These are phyloP conservation scores for Pascua guehoae DNA, from an alignment of 1,284 basidiomycete genomes.

Conservation along the genomic window DNA sequence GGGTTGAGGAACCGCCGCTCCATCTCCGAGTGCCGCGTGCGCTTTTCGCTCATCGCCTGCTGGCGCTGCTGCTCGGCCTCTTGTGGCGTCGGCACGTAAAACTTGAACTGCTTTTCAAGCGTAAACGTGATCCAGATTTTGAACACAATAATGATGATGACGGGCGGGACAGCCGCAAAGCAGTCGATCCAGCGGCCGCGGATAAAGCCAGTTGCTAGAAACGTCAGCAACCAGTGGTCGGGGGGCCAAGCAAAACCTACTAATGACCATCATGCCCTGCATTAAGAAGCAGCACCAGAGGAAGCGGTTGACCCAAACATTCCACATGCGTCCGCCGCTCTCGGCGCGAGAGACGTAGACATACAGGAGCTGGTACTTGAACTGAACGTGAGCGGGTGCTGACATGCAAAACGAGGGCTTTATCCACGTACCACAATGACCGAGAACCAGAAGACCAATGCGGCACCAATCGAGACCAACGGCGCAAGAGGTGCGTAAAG, in stretches of 20 bases:
- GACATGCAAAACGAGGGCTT: no score
- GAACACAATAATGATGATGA: constrained; percentile 70
- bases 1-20: constrained; percentile 54
- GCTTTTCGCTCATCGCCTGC: constrained; percentile 34
- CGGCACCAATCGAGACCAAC: constrained; percentile 61
- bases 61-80: constrained; percentile 45
- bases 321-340: constrained; percentile 90
- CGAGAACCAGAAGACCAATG: constrained; percentile 72
- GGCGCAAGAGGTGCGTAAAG: constrained; percentile 91
- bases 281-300: constrained; percentile 70
- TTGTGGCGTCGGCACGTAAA: constrained; percentile 54
- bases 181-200: constrained; percentile 62
- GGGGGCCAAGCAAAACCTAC: no score
- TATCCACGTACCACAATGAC: constrained; percentile 35
- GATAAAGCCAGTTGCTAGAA: constrained; percentile 75
- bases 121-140: constrained; percentile 72
- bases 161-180: constrained; percentile 61
- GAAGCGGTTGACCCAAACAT: constrained; percentile 81
- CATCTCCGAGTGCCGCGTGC: constrained; percentile 49
- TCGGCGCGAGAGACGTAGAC: constrained; percentile 83
- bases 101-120: constrained; percentile 69
- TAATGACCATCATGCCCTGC: constrained; percentile 80
- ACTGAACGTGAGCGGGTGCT: constrained; percentile 48
- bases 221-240: neutral
- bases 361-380: constrained; percentile 95